Base-by-base conservation (phyloP, 2,329 filamentous ascomycete genomes). In the Aspergillus sp. region DNA sequence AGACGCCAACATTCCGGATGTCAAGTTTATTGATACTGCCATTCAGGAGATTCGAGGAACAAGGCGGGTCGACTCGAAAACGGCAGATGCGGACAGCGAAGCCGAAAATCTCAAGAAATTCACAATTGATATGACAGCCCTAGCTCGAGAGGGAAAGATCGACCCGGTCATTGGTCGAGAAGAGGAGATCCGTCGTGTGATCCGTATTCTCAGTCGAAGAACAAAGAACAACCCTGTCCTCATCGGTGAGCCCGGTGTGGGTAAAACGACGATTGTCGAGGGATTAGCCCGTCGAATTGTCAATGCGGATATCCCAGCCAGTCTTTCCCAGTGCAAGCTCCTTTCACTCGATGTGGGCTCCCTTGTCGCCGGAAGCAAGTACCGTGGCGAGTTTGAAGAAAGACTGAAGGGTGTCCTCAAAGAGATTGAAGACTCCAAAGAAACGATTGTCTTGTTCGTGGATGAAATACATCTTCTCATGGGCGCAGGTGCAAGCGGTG, bases 171-270 rank as follows among this genome's bases (percentile, higher is more conserved):
- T 98, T 77, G 93, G 93, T 43, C 86, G 93, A 77, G 93, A 98
- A 74, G 93, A 97, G 71, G 95, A 98, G 75, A 97, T 97, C 68
- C 84, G 93, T 69, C 84, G 93, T 69, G 93, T 96, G 23, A 86
- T 98, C 65, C 88, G 93, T 57, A 98, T 98, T 63, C 80, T 98
- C 62, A 96, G 92, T 37, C 85, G 95, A 73, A 86, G 93, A 71
- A 98, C 93, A 61, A 98, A 98, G 84, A 98, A 99, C 82, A 99
- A 99, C 77, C 95, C 95, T 2, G 93, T 98, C 49, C 85, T 99
- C 64, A 98, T 99, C 64, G 95, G 95, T 79, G 93, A 98, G 73
- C 93, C 95, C 37, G 95, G 95, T 87, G 95, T 98, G 23, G 95
- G 95, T 72, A 99, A 99, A 82, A 99, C 95, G 4, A 97, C 95